Conservation (phyloP, 208 protist genomes). For the Naegleria fowleri region DNA sequence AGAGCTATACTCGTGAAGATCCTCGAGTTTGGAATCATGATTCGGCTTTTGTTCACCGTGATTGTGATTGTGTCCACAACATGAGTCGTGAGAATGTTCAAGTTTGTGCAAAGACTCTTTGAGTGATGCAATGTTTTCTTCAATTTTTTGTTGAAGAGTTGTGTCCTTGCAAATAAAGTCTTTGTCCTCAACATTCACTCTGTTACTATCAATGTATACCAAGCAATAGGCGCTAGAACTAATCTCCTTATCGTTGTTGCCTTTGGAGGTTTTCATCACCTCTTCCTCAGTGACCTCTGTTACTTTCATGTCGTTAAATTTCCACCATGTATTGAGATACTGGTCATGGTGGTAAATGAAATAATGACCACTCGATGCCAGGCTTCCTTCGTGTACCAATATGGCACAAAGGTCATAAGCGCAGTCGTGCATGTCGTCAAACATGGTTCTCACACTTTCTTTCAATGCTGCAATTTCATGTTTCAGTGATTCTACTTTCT, state of each 20-base stretch:
- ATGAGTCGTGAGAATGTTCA: not conserved
- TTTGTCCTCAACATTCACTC: not conserved
- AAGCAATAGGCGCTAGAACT: not conserved
- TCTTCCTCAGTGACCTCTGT: not conserved
- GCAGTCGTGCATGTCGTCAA: not conserved
- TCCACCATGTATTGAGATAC: not conserved
- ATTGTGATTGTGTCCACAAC: not conserved
- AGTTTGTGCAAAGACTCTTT: not conserved
- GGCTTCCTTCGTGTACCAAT: slow-evolving; percentile 13
- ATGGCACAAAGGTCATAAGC: not conserved
- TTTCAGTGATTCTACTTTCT: not conserved
- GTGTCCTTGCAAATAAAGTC: not conserved
- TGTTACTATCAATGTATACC: not conserved
- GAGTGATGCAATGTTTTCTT: not conserved
- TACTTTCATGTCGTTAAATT: slow-evolving; percentile 7
- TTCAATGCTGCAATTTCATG: not conserved
- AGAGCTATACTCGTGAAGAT: not conserved
- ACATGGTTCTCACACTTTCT: not conserved
- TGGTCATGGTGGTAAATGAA: not conserved
- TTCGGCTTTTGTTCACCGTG: not conserved
- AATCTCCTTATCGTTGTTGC: not conserved
- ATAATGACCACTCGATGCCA: slow-evolving; percentile 5
- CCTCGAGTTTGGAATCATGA: not conserved
- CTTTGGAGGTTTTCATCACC: not conserved
- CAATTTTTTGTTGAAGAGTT: not conserved